Percentiles rank a stretch among this genome's conserved stretches.
phyloP scores from a whole-genome alignment of 1,284 basidiomycete genomes.

The Peniophora sp. region DNA sequence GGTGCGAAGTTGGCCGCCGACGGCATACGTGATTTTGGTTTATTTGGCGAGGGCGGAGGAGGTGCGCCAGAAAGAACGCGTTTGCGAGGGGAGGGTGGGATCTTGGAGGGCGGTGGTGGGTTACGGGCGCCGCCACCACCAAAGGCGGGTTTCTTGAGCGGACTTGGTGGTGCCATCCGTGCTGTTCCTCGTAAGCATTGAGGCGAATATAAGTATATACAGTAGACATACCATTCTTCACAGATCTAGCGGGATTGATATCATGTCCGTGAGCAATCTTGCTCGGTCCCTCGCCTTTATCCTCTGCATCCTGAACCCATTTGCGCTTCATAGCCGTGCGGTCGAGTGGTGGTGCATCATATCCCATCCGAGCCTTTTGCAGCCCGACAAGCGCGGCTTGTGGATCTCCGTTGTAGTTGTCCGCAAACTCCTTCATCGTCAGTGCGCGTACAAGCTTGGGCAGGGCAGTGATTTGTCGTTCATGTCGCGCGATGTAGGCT shows the following conservation, averaged over 20 bases:
- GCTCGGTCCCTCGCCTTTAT: conserved; percentile 20
- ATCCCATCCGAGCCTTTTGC: conserved; percentile 41
- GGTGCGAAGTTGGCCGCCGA: conserved; percentile 70
- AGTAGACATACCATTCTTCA: conserved; percentile 50
- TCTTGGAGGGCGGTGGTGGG: conserved; percentile 23
- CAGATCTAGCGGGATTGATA: conserved; percentile 35
- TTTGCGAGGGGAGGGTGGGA: conserved; percentile 7
- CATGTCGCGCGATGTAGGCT: conserved; percentile 62
- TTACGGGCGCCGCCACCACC: conserved; percentile 14
- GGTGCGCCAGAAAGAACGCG: conserved; percentile 19
- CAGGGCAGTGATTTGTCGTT: conserved; percentile 64
- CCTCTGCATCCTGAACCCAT: conserved; percentile 48
- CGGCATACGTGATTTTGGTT: conserved; percentile 45
- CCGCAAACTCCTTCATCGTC: conserved; percentile 67
- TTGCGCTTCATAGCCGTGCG: conserved; percentile 64
- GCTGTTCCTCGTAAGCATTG: conserved; percentile 29
- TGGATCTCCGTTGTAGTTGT: conserved; percentile 68
- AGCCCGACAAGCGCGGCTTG: conserved; percentile 58
- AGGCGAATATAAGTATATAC: neutral
- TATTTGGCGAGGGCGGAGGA: conserved; percentile 17
- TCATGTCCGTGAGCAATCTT: conserved; percentile 15
- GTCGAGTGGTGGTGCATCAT: conserved; percentile 48
- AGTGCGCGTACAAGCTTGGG: conserved; percentile 65
- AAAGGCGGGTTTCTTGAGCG: conserved; percentile 44
- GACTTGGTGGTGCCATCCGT: conserved; percentile 40